These are phyloP conservation scores for Scheffersomyces quercinus DNA, from an alignment of 1,139 yeast genomes.

Conservation along the genomic window DNA sequence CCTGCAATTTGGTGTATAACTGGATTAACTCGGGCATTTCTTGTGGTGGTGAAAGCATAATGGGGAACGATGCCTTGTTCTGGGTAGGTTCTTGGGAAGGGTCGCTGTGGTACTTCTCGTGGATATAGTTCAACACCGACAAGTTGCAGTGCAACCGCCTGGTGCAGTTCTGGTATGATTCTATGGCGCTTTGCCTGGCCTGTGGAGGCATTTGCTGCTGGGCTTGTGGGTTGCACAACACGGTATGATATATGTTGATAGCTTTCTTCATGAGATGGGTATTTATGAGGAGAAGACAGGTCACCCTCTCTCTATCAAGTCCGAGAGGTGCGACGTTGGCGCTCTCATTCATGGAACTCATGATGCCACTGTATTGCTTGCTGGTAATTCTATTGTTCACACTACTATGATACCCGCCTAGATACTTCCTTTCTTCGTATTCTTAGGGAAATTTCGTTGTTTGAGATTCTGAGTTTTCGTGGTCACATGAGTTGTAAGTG, in stretches of 20 bases:
- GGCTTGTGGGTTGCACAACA: slow-evolving; percentile 37
- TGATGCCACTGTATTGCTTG: not conserved
- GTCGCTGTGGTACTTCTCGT: slow-evolving; percentile 50
- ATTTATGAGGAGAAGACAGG: slow-evolving; percentile 52
- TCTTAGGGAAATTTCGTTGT: too few relatives aligned
- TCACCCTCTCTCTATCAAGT: slow-evolving; percentile 47
- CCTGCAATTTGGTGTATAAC: slow-evolving; percentile 49
- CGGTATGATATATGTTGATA: slow-evolving; percentile 35
- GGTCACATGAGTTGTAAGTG: too few relatives aligned
- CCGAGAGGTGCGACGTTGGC: slow-evolving; percentile 13
- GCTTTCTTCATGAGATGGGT: slow-evolving; percentile 55
- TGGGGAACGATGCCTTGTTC: slow-evolving; percentile 47
- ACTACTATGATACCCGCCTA: too few relatives aligned
- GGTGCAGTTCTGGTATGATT: slow-evolving; percentile 51
- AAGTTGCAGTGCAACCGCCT: slow-evolving; percentile 56
- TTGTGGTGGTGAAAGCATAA: slow-evolving; percentile 53
- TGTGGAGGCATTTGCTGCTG: slow-evolving; percentile 38
- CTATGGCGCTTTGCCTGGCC: slow-evolving; percentile 40
- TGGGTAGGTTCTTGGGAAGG: slow-evolving; percentile 24
- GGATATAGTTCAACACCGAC: slow-evolving; percentile 52
- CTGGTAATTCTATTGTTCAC: too few relatives aligned
- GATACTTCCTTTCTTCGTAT: too few relatives aligned
- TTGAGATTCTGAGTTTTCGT: too few relatives aligned
- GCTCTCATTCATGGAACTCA: not conserved
- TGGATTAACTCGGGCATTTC: slow-evolving; percentile 56